These are phyloP conservation scores for Purshia tridentata DNA, from an alignment of 306 rosid genomes.

Conservation along the genomic window DNA sequence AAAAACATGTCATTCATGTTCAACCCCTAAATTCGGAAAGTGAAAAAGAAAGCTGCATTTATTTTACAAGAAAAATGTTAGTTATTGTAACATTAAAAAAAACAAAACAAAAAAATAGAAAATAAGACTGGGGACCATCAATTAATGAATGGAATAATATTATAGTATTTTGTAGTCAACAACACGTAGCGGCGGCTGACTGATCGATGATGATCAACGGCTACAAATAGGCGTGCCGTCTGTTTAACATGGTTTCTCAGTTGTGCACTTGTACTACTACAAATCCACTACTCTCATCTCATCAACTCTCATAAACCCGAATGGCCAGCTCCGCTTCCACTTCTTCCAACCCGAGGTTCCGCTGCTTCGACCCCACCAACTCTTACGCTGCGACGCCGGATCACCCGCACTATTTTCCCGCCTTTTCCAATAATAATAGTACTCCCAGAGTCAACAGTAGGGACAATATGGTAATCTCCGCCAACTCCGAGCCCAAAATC, in stretches of 20 bases:
- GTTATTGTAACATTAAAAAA: no score
- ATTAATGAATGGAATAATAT: neutral
- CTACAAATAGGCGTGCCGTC: neutral
- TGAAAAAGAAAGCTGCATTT: no score
- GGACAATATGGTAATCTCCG: constrained; percentile 16
- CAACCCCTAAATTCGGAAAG: no score
- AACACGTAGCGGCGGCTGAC: neutral
- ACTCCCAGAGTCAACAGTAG: neutral
- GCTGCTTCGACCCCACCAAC: constrained; percentile 37
- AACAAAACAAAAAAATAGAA: no score
- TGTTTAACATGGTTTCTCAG: no score
- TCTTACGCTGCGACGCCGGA: constrained; percentile 9
- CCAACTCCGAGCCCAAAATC: constrained; percentile 30
- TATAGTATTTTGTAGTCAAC: neutral
- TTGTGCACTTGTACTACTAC: neutral
- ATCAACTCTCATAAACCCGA: neutral
- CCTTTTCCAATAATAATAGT: neutral
- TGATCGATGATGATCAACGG: neutral
- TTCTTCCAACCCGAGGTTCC: constrained; percentile 26
- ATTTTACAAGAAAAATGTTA: no score
- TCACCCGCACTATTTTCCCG: constrained; percentile 14
- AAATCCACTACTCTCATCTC: no score
- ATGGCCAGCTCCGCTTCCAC: constrained; percentile 28
- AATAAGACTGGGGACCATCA: no score
- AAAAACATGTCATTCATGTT: no score